These are phyloP conservation scores for Tardiomyces depauwii DNA, from an alignment of 1,139 yeast species.

Conservation along the genomic window DNA sequence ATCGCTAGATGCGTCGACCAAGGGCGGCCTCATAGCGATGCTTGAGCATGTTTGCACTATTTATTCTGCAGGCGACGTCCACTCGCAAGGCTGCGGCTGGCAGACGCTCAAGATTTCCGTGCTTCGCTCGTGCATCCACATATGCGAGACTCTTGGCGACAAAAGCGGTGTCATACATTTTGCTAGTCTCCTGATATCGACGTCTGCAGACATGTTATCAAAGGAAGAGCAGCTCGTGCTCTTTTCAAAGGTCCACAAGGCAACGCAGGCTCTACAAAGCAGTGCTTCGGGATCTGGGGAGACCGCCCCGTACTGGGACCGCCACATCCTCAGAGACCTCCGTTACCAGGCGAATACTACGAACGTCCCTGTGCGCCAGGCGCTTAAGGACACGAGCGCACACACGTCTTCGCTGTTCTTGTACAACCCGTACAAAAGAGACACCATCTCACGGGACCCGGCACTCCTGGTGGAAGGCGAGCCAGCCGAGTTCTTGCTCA, in stretches of 20 bases:
- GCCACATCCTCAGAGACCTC: not conserved
- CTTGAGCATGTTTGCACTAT: constrained; percentile 1
- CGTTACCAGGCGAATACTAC: not conserved
- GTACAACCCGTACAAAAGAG: constrained; percentile 16
- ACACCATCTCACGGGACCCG: constrained; percentile 39
- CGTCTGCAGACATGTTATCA: constrained; percentile 40
- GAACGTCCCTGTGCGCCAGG: constrained; percentile 21
- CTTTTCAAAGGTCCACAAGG: constrained; percentile 1
- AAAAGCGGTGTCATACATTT: constrained; percentile 35
- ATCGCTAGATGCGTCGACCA: constrained; percentile 1
- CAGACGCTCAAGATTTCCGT: not conserved
- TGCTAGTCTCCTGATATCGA: constrained; percentile 41
- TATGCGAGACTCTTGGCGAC: constrained; percentile 44
- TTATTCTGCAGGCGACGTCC: constrained; percentile 10
- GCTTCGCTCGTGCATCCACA: no score
- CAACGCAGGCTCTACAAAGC: constrained; percentile 10
- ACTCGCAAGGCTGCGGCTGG: constrained; percentile 8
- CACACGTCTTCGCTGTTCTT: constrained; percentile 1
- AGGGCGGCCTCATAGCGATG: not conserved
- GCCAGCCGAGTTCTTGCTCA: constrained; percentile 29
- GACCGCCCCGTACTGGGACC: constrained; percentile 9
- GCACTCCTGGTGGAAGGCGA: constrained; percentile 36
- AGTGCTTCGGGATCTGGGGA: constrained; percentile 16
- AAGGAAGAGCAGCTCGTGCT: constrained; percentile 33
- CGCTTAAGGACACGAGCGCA: constrained; percentile 20